A percentile compares a stretch with the other conserved stretches of the same genome.
phyloP scores from a whole-genome alignment of 2,329 filamentous ascomycete species.

The Diaporthe destruens region DNA sequence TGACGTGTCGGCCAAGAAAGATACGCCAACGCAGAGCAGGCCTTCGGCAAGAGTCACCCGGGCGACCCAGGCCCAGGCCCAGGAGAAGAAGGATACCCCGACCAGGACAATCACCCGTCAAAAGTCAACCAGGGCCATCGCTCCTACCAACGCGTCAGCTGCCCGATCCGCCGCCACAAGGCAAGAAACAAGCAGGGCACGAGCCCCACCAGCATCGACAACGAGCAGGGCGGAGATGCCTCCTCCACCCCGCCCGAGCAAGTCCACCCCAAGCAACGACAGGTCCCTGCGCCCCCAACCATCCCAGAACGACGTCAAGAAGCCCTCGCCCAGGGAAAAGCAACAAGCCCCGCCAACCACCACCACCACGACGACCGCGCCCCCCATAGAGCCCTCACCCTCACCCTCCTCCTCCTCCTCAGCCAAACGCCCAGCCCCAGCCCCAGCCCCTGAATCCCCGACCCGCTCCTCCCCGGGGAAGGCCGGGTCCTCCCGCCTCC shows the following conservation, averaged over 20 bases:
- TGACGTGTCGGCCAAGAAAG: constrained; percentile 22
- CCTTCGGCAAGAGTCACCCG: constrained; percentile 7
- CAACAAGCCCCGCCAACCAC: constrained; percentile 43
- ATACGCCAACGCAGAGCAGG: constrained; percentile 33
- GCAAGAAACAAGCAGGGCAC: constrained; percentile 27
- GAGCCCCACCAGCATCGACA: constrained; percentile 1
- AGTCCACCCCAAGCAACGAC: constrained; percentile 24
- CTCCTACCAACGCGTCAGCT: constrained; percentile 29
- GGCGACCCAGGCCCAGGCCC: background rate
- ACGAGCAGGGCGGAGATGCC: constrained; percentile 37
- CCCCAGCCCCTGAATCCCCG: constrained; percentile 37
- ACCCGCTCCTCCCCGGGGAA: constrained; percentile 47
- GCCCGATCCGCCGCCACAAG: constrained; percentile 30
- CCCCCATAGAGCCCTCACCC: background rate
- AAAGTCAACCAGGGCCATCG: constrained; percentile 32
- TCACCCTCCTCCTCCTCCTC: background rate
- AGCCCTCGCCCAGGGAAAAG: constrained; percentile 34
- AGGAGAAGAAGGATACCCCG: constrained; percentile 26
- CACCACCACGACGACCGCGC: background rate
- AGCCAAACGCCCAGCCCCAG: constrained; percentile 35
- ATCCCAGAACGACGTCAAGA: constrained; percentile 27
- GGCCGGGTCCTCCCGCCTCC: constrained; percentile 51
- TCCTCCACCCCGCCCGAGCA: constrained; percentile 36
- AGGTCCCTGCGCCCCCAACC: constrained; percentile 12
- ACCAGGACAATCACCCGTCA: constrained; percentile 33